Evolutionary conservation across 345 rosid species (phyloP), one percentile per base, ranked within the genome.

Genomic region (Rhizophora mangle): DNA sequence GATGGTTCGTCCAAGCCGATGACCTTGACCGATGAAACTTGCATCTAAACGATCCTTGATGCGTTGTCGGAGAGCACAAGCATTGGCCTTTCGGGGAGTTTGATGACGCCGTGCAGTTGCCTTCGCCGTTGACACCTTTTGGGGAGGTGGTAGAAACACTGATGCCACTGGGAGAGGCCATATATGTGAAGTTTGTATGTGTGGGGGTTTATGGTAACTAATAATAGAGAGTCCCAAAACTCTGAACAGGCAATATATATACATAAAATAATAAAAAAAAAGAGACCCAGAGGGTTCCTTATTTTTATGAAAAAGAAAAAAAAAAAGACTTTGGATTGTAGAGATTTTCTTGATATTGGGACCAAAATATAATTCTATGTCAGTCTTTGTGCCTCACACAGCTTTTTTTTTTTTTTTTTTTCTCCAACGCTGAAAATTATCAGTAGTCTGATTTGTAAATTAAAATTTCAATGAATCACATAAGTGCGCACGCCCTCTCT

Each of bases 11-110:
- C 80, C 78, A 76, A 13, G 81, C 74, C 9, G 83, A 72, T 8
- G 87, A 72, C 0, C 55, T 32, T 0, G 85, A 63, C 2, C 94
- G 85, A 63, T 88, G 91, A 36, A 82, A 76, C 69, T 81, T 80
- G 83, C 94, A 88, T 51, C 94, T 82, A 68, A 88, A 88, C 6
- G 94, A 88, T 31, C 94, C 94, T 63, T 72, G 74, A 68, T 88
- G 94, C 0, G 91, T 88, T 0, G 89, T 88, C 6, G 91, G 94
- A 0, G 94, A 88, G 79, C 94, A 88, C 64, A 88, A 32, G 68
- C 94, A 88, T 62, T 88, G 89, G 10, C 80, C 82, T 56, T 65
- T 84, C 4, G 81, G 77, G 34, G 84, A 78, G 55, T 26, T 56
- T 18, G 72, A n/a, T 43, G 68, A n/a, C 56, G 34, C 43, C 18